phyloP scores from a whole-genome alignment of 1,284 basidiomycete species.

The Mrakiaceae sp. region DNA sequence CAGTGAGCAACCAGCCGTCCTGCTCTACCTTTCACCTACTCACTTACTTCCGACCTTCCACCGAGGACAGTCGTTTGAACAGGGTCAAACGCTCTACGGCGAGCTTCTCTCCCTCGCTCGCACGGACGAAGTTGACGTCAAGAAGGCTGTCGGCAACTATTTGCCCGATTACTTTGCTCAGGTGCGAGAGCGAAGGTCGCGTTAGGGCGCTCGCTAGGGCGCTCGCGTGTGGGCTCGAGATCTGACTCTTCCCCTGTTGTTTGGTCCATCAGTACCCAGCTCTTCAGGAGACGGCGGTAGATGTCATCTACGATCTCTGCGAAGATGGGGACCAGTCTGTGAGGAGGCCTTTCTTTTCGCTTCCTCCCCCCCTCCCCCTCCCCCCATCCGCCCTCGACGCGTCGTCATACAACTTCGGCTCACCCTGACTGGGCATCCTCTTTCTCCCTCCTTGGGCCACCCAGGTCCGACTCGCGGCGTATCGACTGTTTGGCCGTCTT shows the following conservation, averaged over 20 bases:
- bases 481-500: background rate
- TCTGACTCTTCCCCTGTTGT: background rate
- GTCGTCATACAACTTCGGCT: background rate
- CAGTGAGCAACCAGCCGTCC: too few species aligned
- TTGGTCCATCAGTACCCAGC: background rate
- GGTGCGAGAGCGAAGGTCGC: background rate
- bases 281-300: slow-evolving; percentile 5
- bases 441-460: background rate
- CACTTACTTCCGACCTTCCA: too few species aligned
- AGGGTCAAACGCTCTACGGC: too few species aligned
- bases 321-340: slow-evolving; percentile 7
- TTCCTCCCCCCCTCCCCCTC: background rate
- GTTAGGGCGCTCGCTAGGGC: background rate
- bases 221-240: background rate
- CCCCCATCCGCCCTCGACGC: background rate
- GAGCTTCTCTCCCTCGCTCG: too few species aligned
- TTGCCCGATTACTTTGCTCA: background rate
- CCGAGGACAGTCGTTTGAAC: too few species aligned
- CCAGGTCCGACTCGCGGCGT: slow-evolving; percentile 7
- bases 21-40: too few species aligned
- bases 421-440: background rate
- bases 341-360: background rate
- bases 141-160: background rate
- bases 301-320: slow-evolving; percentile 11
- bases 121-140: background rate